Evolutionary conservation across 164 flowering plant genomes (phyloP).

Genomic region (Chimonanthus salicifolius): DNA sequence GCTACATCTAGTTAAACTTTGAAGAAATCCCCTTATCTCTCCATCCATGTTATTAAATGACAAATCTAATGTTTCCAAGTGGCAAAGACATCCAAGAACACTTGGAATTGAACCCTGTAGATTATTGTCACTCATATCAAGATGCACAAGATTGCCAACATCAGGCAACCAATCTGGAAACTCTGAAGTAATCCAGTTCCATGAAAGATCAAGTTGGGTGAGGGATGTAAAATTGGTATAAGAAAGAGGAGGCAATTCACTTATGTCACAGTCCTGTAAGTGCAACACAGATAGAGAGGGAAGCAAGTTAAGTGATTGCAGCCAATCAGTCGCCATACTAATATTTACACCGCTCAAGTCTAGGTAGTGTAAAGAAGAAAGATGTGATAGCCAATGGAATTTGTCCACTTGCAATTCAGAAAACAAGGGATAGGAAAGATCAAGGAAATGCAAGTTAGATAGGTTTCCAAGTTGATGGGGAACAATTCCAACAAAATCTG

Average conservation of each 20-base stretch:
- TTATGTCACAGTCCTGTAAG: neutral
- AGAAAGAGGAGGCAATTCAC: neutral
- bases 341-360: neutral
- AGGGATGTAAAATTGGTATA: conserved; percentile 4
- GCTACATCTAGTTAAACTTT: neutral
- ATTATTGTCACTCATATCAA: neutral
- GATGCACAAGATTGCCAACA: neutral
- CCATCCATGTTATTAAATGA: neutral
- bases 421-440: neutral
- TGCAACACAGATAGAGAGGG: neutral
- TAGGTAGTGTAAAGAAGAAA: conserved; percentile 1
- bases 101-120: neutral
- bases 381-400: conserved; percentile 8
- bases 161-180: neutral
- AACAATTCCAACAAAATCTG: conserved; percentile 6
- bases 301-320: neutral
- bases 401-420: neutral
- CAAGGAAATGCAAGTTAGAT: conserved; percentile 8
- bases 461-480: conserved; percentile 17
- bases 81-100: neutral
- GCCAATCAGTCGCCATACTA: neutral
- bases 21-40: neutral
- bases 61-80: neutral
- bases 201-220: neutral
- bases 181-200: neutral